A percentile compares a stretch with the other conserved stretches of the same genome.
Conservation (phyloP, 768 basidiomycete genomes). For the Hericium rajendrae region DNA sequence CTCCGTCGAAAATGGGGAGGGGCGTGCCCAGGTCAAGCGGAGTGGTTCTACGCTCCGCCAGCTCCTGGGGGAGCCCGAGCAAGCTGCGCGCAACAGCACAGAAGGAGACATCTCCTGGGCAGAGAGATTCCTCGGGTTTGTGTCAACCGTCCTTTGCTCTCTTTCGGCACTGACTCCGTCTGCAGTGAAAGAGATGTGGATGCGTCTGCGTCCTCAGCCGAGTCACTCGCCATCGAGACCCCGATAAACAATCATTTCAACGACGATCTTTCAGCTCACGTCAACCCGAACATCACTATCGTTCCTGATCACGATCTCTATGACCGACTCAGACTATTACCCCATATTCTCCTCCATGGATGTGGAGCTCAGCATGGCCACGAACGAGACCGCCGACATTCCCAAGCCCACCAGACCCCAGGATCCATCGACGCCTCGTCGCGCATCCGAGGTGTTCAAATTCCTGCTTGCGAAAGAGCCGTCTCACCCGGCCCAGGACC, state of each 20-base stretch:
- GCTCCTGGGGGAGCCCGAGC: conserved; percentile 48
- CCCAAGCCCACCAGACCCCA: not conserved
- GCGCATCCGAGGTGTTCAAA: conserved; percentile 64
- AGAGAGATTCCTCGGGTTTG: conserved; percentile 59
- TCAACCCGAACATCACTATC: conserved; percentile 29
- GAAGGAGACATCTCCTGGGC: conserved; percentile 85
- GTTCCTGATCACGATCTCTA: conserved; percentile 27
- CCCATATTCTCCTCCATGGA: conserved; percentile 64
- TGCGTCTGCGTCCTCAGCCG: conserved; percentile 25
- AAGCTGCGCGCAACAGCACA: conserved; percentile 22
- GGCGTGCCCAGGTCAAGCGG: conserved; percentile 45
- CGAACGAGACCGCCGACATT: conserved; percentile 26
- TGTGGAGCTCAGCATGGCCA: conserved; percentile 53
- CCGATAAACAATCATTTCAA: conserved; percentile 37
- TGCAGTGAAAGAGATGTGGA: conserved; percentile 35
- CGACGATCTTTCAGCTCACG: conserved; percentile 17
- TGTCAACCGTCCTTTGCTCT: not conserved
- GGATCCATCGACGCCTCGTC: conserved; percentile 43
- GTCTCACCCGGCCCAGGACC: conserved; percentile 20
- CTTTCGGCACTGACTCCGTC: not conserved
- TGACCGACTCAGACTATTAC: conserved; percentile 26
- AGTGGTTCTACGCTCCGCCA: conserved; percentile 69
- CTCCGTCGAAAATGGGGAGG: conserved; percentile 27
- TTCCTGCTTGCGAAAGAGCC: conserved; percentile 44
- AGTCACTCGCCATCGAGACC: conserved; percentile 41